Conservation (phyloP, 1,139 yeast species). For the Yarrowia galli region DNA sequence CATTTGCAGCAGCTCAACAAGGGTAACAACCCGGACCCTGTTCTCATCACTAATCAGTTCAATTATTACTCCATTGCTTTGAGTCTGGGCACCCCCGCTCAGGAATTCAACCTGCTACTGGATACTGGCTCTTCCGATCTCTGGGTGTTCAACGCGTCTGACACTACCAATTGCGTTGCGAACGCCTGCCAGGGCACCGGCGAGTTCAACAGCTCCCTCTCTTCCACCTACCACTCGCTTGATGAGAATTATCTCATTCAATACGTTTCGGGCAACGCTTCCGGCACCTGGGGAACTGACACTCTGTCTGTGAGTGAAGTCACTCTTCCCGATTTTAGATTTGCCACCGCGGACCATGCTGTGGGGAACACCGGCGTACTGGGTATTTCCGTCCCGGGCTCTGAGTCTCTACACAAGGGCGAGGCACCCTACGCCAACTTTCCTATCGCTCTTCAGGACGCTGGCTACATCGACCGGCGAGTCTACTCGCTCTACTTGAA, state of each 20-base stretch:
- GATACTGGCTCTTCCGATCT: constrained; percentile 1
- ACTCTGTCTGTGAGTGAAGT: constrained; percentile 53
- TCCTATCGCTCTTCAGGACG: constrained; percentile 40
- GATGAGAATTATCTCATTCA: constrained; percentile 39
- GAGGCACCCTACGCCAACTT: constrained; percentile 42
- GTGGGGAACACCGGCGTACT: constrained; percentile 64
- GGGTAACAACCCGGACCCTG: neutral
- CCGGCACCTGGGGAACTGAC: constrained; percentile 60
- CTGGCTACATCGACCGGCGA: constrained; percentile 52
- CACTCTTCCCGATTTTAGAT: constrained; percentile 53
- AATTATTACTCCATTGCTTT: neutral
- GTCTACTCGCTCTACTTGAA: constrained; percentile 65
- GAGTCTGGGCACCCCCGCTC: neutral
- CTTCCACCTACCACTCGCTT: constrained; percentile 43
- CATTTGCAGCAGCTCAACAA: too few relatives aligned
- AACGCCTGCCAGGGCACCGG: constrained; percentile 27
- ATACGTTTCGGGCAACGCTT: constrained; percentile 41
- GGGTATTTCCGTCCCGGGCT: constrained; percentile 53
- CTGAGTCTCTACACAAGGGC: constrained; percentile 46
- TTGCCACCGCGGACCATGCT: constrained; percentile 45
- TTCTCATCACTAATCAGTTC: neutral
- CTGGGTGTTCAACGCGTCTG: neutral
- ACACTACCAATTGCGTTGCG: neutral
- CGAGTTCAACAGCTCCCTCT: constrained; percentile 42
- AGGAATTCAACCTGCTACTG: neutral